A percentile compares a stretch with the other conserved stretches of the same genome.
These are phyloP conservation scores for Euphorbia peplus DNA, from an alignment of 345 rosid genomes.

Conservation along the genomic window DNA sequence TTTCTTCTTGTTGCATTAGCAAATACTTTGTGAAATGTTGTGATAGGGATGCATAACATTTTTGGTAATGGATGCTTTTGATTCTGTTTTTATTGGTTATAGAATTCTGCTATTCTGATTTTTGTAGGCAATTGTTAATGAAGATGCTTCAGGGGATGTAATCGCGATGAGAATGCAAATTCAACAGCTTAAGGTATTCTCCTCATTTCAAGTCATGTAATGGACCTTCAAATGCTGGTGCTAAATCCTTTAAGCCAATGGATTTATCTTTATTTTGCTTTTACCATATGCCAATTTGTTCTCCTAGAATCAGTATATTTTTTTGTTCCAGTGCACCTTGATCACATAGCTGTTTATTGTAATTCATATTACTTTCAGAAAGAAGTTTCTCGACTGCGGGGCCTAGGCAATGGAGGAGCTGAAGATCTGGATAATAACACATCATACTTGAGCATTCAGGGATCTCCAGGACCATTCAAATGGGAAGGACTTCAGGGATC, in stretches of 20 bases:
- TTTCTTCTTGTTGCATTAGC: neutral
- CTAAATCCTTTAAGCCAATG: neutral
- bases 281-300: neutral
- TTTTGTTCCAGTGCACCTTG: neutral
- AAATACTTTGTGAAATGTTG: neutral
- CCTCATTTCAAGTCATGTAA: constrained; percentile 1
- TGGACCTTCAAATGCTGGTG: neutral
- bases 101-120: constrained; percentile 10
- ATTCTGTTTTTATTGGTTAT: neutral
- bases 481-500: constrained; percentile 77
- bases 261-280: neutral
- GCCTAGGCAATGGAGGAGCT: constrained; percentile 49
- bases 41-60: neutral
- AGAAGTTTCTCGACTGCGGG: constrained; percentile 68
- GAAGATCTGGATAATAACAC: constrained; percentile 55
- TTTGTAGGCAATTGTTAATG: constrained; percentile 84
- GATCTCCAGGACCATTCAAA: constrained; percentile 68
- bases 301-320: neutral
- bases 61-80: neutral
- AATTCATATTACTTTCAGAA: constrained; percentile 44
- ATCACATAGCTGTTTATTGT: neutral
- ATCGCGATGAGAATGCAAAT: constrained; percentile 90
- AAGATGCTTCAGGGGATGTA: constrained; percentile 97
- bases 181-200: constrained; percentile 83
- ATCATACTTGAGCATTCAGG: constrained; percentile 43